Base-by-base conservation (phyloP, 2,329 filamentous ascomycete species). In the Venturiaceae sp. region DNA sequence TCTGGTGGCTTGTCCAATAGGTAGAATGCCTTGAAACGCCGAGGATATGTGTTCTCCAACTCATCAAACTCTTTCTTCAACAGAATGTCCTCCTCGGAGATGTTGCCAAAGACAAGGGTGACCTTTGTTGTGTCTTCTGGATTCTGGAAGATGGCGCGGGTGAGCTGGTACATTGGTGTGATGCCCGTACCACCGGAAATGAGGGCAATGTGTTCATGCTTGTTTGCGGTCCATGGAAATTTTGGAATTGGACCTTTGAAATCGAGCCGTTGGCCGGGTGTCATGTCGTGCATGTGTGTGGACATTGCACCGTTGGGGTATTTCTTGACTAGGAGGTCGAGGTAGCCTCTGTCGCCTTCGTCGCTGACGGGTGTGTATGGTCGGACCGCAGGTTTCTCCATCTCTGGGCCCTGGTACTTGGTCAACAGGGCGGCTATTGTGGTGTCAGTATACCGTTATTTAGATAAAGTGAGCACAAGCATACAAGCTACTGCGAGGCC, bases 51-150 rank as follows among this genome's bases (percentile, higher is more conserved):
- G 80, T 96, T 96, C 80, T 97, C 94, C 60, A 99, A 82, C 62
- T 91, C 78, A 60, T 88, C 80, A 58, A 92, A 83, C 77, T 99
- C 90, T 67, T 83, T 81, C 81, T 90, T 92, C 67, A 99, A 77
- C 55, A 99, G 80, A 62, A 99, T 96, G 69, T 99, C 94, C 64
- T 92, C 83, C 77, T 97, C 90, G 28, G 77, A 79, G 61, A 96
- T 76, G 77, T 97, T 99, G 65, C 90, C 94, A 69, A 92, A 96
- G 37, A 99, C 83, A 33, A 99, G 84, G 5, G 92, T 97, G 44
- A 99, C 91, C 80, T 96, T 95, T 67, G 94, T 99, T 83, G 94
- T 92, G 78, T 99, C 94, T 46, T 89, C 83, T 61, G 92, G 90
- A 83, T 96, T 95, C 75, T 87, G 90, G 85, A 97, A 95, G 77